A percentile compares a stretch with the other conserved stretches of the same genome.
Evolutionary conservation across 2,329 filamentous ascomycete species (phyloP).

Genomic region (Xylaria sp.): DNA sequence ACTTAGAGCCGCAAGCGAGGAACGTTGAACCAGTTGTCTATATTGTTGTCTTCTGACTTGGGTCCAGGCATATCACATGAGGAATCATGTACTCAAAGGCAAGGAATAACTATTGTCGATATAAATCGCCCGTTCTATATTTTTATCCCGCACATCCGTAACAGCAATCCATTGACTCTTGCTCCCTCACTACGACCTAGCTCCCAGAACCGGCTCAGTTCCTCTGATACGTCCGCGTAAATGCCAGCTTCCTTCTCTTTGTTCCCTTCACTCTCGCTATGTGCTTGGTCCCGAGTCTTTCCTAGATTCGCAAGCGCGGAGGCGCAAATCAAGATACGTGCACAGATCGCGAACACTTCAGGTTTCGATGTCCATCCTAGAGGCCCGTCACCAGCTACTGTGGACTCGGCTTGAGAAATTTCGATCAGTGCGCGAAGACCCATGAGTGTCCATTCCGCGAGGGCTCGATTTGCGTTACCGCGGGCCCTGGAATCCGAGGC

Average conservation of each 20-base stretch:
- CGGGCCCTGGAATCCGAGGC: slow-evolving; percentile 26
- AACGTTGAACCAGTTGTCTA: neutral
- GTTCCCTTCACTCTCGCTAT: neutral
- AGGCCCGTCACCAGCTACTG: slow-evolving; percentile 64
- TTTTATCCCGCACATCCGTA: slow-evolving; percentile 41
- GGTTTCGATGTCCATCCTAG: slow-evolving; percentile 78
- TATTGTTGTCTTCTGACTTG: neutral
- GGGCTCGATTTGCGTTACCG: slow-evolving; percentile 37
- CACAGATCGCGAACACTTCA: slow-evolving; percentile 71
- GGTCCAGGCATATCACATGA: no score
- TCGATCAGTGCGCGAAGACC: slow-evolving; percentile 59
- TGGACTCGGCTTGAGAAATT: slow-evolving; percentile 38
- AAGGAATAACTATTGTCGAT: neutral
- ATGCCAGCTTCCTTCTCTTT: slow-evolving; percentile 1
- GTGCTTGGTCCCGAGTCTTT: neutral
- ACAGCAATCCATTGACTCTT: slow-evolving; percentile 44
- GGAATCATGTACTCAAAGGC: neutral
- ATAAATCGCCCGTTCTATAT: neutral
- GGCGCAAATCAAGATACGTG: slow-evolving; percentile 56
- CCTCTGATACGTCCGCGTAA: slow-evolving; percentile 33
- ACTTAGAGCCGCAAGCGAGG: no score
- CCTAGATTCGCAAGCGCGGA: slow-evolving; percentile 46
- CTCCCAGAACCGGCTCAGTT: slow-evolving; percentile 41
- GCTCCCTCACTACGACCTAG: slow-evolving; percentile 29
- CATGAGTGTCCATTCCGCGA: slow-evolving; percentile 60